These are phyloP conservation scores for Agaricus subrufescens DNA, from an alignment of 768 basidiomycete genomes.

Conservation along the genomic window DNA sequence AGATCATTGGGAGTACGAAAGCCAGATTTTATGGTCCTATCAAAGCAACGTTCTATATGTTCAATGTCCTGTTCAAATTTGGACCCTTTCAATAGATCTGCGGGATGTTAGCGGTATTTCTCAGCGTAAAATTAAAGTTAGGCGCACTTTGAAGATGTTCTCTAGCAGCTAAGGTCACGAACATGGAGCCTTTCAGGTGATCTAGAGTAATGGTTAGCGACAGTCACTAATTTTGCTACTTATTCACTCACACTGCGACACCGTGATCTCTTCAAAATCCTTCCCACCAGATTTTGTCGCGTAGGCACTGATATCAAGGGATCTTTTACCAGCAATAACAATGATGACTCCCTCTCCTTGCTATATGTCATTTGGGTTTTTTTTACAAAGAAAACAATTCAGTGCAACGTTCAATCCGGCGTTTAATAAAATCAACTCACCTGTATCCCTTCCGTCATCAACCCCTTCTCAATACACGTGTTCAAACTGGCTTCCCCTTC, in stretches of 20 bases:
- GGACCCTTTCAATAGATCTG: constrained; percentile 32
- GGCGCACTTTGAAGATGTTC: constrained; percentile 26
- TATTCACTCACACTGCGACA: constrained; percentile 26
- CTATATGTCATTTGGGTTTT: too few relatives aligned
- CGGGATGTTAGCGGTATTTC: neutral
- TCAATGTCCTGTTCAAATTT: constrained; percentile 31
- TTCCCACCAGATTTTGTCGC: constrained; percentile 18
- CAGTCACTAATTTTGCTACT: neutral
- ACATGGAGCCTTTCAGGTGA: constrained; percentile 36
- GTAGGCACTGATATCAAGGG: constrained; percentile 53
- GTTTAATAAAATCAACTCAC: constrained; percentile 12
- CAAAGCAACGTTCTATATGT: constrained; percentile 35
- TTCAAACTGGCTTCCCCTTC: constrained; percentile 59
- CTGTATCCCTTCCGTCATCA: constrained; percentile 29
- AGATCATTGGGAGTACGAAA: constrained; percentile 31
- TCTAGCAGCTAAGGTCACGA: constrained; percentile 33
- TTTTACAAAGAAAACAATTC: neutral
- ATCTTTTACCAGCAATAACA: constrained; percentile 58
- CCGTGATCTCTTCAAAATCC: constrained; percentile 38
- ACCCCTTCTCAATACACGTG: constrained; percentile 41
- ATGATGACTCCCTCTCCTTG: constrained; percentile 38
- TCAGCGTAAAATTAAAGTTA: neutral
- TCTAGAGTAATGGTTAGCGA: constrained; percentile 20
- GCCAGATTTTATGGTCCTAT: constrained; percentile 36
- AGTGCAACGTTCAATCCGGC: neutral